Conservation (phyloP, 371 early-diverging fungal species). For the Rhizopus delemar region DNA sequence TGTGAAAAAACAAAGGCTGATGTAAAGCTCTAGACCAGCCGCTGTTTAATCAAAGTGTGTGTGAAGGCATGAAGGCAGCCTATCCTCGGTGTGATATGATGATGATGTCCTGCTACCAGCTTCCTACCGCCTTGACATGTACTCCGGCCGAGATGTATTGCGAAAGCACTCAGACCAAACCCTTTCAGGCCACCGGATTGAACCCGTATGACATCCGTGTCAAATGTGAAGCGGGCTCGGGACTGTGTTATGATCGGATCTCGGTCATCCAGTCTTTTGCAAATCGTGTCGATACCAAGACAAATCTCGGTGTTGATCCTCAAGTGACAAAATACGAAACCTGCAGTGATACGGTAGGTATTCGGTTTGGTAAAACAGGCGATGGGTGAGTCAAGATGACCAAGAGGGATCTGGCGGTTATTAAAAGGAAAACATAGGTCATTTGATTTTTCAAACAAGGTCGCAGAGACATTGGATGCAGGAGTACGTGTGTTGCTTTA, state of each 20-base stretch:
- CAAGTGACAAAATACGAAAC: constrained; percentile 62
- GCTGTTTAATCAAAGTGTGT: constrained; percentile 49
- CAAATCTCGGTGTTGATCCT: constrained; percentile 65
- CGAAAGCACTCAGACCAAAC: constrained; percentile 58
- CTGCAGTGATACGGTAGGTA: constrained; percentile 75
- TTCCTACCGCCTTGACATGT: constrained; percentile 70
- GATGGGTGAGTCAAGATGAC: constrained; percentile 70
- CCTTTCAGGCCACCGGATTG: constrained; percentile 62
- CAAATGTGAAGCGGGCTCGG: constrained; percentile 58
- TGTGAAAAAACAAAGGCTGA: background rate
- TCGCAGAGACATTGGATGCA: constrained; percentile 48
- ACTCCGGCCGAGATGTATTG: constrained; percentile 81
- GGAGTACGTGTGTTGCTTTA: constrained; percentile 86
- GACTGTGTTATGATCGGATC: constrained; percentile 78
- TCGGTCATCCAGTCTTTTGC: constrained; percentile 69
- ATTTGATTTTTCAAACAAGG: constrained; percentile 11
- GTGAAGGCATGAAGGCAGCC: constrained; percentile 66
- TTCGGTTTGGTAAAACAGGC: constrained; percentile 70
- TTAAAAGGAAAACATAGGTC: constrained; percentile 16
- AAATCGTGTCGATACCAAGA: constrained; percentile 72
- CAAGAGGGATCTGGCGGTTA: constrained; percentile 13
- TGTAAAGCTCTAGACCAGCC: constrained; percentile 18
- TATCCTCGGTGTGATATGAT: constrained; percentile 70
- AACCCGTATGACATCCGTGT: constrained; percentile 81
- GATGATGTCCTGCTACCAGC: constrained; percentile 79